A percentile compares a stretch with the other conserved stretches of the same genome.
Conservation (phyloP, 441 rosid genomes). For the Pelargonium fulgidum region DNA sequence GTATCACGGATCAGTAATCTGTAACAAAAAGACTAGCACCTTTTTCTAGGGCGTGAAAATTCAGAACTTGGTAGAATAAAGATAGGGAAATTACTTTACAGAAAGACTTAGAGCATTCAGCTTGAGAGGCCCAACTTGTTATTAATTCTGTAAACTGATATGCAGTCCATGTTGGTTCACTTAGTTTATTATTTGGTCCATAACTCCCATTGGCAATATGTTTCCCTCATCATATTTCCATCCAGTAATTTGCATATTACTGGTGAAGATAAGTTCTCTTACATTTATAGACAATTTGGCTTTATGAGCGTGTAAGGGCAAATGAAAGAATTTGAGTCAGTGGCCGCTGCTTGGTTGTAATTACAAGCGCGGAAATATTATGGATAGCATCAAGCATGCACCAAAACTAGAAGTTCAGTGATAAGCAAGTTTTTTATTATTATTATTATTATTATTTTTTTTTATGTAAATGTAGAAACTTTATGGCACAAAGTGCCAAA, state of each 20-base stretch:
- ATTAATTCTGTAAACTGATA: neutral
- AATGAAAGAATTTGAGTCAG: neutral
- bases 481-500: neutral
- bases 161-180: neutral
- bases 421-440: neutral
- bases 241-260: neutral
- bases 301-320: neutral
- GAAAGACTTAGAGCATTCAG: too few relatives aligned
- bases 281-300: neutral
- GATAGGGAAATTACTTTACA: too few relatives aligned
- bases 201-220: neutral
- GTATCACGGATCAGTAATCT: too few relatives aligned
- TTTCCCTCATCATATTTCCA: neutral
- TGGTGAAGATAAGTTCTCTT: neutral
- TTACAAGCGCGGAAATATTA: neutral
- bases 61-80: too few relatives aligned
- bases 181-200: neutral
- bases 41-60: too few relatives aligned
- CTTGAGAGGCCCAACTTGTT: too few relatives aligned
- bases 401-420: neutral
- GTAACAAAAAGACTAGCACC: too few relatives aligned
- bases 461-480: neutral
- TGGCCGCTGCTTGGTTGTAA: neutral
- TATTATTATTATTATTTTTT: too few relatives aligned
- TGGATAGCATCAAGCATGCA: neutral